These are phyloP conservation scores for Protea cynaroides DNA, from an alignment of 164 flowering plant genomes.

Conservation along the genomic window DNA sequence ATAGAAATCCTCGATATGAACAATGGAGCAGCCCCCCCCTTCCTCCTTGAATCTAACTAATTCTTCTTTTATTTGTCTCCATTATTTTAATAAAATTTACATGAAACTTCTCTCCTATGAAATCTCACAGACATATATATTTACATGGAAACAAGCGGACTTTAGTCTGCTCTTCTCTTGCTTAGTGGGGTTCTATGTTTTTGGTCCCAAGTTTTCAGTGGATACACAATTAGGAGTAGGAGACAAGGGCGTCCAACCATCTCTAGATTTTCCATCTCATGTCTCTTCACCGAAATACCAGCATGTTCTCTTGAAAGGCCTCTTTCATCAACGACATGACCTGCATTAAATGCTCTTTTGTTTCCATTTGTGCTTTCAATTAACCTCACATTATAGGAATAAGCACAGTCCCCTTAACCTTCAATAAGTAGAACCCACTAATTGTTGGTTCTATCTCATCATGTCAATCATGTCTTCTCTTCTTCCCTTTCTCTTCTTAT, in stretches of 20 bases:
- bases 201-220: not conserved
- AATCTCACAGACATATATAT: too few species aligned
- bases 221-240: not conserved
- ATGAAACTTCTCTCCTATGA: too few species aligned
- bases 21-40: not conserved
- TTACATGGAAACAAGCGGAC: too few species aligned
- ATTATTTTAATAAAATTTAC: too few species aligned
- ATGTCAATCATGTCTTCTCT: not conserved
- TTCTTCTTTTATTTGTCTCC: too few species aligned
- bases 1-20: not conserved
- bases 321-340: not conserved
- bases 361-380: too few species aligned
- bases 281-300: not conserved
- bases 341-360: not conserved
- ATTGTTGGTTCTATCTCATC: not conserved
- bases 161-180: not conserved
- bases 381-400: not conserved
- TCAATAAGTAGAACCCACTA: not conserved
- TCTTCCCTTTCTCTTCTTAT: slow-evolving; percentile 5
- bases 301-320: not conserved
- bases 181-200: not conserved
- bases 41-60: not conserved
- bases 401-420: not conserved
- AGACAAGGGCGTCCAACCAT: slow-evolving; percentile 2
- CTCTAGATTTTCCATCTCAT: slow-evolving; percentile 1